These are phyloP conservation scores for Chlamydomonas sphaeroides DNA, from an alignment of 139 green algal genomes.

Conservation along the genomic window DNA sequence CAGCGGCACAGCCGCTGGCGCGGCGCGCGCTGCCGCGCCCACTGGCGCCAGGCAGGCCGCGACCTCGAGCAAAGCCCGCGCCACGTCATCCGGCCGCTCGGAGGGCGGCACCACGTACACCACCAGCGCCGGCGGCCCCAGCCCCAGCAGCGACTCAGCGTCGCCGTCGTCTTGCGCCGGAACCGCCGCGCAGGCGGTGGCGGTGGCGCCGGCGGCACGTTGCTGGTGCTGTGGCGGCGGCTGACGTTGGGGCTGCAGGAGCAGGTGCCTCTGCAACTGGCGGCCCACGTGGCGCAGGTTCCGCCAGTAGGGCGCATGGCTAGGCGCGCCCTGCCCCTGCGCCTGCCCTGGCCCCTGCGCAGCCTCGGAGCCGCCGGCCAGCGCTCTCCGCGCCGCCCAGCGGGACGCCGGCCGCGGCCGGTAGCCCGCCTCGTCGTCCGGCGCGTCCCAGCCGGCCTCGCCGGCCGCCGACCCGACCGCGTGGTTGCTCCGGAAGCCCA, in stretches of 20 bases:
- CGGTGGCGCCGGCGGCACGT: no score
- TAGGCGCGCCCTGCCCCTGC: no score
- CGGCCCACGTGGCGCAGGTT: conserved; percentile 27
- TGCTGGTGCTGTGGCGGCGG: background rate
- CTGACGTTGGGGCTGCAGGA: background rate
- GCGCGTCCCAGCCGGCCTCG: conserved; percentile 9
- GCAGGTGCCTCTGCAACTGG: conserved; percentile 35
- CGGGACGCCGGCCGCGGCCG: background rate
- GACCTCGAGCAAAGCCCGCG: conserved; percentile 21
- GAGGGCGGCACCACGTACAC: conserved; percentile 32
- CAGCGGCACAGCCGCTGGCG: background rate
- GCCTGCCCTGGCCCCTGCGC: no score
- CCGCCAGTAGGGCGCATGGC: no score
- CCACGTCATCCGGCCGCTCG: conserved; percentile 1
- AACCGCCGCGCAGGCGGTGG: no score
- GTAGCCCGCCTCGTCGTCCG: conserved; percentile 8
- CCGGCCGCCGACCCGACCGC: background rate
- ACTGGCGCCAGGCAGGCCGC: conserved; percentile 13
- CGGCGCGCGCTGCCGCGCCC: background rate
- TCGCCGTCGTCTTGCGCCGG: no score
- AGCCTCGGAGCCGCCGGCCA: no score
- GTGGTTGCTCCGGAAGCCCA: conserved; percentile 36
- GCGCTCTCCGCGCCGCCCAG: no score
- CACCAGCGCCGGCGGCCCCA: conserved; percentile 9
- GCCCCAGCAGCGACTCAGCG: background rate